Base-by-base conservation (phyloP, 176 grass and related monocot species). In the Bothriochloa decipiens region DNA sequence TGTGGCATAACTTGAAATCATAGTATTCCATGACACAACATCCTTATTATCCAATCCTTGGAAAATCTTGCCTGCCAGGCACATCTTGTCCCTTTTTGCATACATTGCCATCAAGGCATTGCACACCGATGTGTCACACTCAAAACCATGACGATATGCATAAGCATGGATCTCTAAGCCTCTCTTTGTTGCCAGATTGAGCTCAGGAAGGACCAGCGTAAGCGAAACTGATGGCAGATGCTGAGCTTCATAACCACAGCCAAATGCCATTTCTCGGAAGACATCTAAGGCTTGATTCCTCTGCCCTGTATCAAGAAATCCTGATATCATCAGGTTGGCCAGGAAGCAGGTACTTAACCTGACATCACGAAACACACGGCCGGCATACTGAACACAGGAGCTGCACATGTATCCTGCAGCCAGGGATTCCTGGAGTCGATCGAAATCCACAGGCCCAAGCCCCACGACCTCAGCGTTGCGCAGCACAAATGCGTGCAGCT, bases 41-140 rank as follows among this genome's bases (percentile, higher is more conserved):
- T 92, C 90, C 45, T 92, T 89, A 23, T 76, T 62, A 65, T 41
- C 42, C 33, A 75, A 28, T 15, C 37, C 74, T 76, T 0, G 87
- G 42, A 92, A 86, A 79, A 92, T 81, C 69, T 50, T 92, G 27
- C 83, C 69, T 33, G 79, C 68, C 7, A 40, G 58, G 15, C 53
- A 7, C 27, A 50, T 81, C 29, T 84, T 39, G 37, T 70, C 74
- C 81, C 84, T 74, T 76, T 70, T 83, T 4, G 87, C 78, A 84
- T 89, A 92, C 90, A 92, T 92, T 75, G 90, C 77, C 84, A 92
- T 89, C 35, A 92, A 80, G 22, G 90, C 87, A 77, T 92, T 92
- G 81, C 83, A 78, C 1, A 89, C 83, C 5, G 67, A 89, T 16
- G 87, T 89, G 64, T 76, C 69, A 57, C 42, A 65, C 65, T 87